Conservation (phyloP, 2,329 filamentous ascomycete species). For the Beauveria brongniartii region DNA sequence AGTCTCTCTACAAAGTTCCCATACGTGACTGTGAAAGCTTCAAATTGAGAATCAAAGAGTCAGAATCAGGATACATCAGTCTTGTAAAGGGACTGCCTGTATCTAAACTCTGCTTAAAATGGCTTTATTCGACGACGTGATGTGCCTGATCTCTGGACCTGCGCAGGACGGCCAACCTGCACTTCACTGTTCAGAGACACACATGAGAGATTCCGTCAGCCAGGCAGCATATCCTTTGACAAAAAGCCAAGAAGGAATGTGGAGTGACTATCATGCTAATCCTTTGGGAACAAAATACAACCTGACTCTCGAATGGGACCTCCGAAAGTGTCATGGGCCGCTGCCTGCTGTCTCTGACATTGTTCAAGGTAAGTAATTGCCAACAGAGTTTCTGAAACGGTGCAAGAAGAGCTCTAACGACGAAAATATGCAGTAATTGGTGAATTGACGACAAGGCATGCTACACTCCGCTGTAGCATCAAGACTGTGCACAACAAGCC, state of each 20-base stretch:
- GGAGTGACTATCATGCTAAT: conserved; percentile 9
- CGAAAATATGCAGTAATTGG: not conserved
- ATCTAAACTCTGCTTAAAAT: not conserved
- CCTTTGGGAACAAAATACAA: conserved; percentile 12
- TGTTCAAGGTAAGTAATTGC: not conserved
- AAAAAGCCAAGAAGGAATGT: conserved; percentile 13
- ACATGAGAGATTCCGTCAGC: not conserved
- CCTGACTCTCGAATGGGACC: conserved; percentile 11
- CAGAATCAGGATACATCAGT: not conserved
- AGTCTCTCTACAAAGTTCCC: too few relatives aligned
- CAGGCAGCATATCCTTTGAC: conserved; percentile 8
- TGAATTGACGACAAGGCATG: conserved; percentile 8
- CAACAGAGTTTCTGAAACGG: not conserved
- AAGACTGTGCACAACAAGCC: not conserved
- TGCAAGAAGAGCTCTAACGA: not conserved
- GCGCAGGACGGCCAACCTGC: not conserved
- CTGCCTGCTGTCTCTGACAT: not conserved
- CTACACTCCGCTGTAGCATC: conserved; percentile 7
- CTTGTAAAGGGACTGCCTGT: too few relatives aligned
- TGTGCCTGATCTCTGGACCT: not conserved
- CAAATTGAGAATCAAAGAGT: too few relatives aligned
- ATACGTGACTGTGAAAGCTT: too few relatives aligned
- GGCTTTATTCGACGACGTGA: not conserved
- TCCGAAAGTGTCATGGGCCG: not conserved
- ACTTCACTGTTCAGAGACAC: not conserved